These are phyloP conservation scores for Monosporozyma servazzii DNA, from an alignment of 805 yeast genomes.

Conservation along the genomic window DNA sequence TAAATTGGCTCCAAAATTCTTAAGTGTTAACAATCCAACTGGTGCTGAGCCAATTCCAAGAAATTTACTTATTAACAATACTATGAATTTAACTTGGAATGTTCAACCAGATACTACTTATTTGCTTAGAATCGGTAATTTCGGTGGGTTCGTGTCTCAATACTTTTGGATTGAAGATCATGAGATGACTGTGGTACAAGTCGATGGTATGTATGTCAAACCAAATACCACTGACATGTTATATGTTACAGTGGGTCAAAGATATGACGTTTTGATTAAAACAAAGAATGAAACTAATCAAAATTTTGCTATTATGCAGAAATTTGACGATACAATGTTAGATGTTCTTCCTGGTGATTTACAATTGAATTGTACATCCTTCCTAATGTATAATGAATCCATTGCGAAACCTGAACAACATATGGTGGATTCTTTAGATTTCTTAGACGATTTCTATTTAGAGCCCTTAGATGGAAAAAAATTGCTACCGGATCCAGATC, in stretches of 20 bases:
- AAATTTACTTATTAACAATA: conserved; percentile 67
- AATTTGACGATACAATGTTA: conserved; percentile 73
- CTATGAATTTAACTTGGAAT: conserved; percentile 63
- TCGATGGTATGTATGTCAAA: conserved; percentile 84
- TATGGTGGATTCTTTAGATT: conserved; percentile 40
- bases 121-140: conserved; percentile 67
- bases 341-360: conserved; percentile 63
- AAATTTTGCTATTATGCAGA: conserved; percentile 77
- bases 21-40: conserved; percentile 77
- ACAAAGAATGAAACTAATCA: conserved; percentile 56
- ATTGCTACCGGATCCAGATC: conserved; percentile 57
- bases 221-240: conserved; percentile 59
- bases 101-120: conserved; percentile 85
- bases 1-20: conserved; percentile 44
- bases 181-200: conserved; percentile 74
- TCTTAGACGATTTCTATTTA: conserved; percentile 71
- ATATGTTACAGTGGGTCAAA: conserved; percentile 85
- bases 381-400: conserved; percentile 48
- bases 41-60: conserved; percentile 98
- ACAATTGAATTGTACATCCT: conserved; percentile 64
- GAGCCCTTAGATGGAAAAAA: conserved; percentile 52
- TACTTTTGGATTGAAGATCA: conserved; percentile 85
- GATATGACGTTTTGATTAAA: conserved; percentile 70
- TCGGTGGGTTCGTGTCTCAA: conserved; percentile 89
- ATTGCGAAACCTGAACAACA: conserved; percentile 33